These are phyloP conservation scores for Tylopilus sp. DNA, from an alignment of 768 basidiomycete genomes.

Conservation along the genomic window DNA sequence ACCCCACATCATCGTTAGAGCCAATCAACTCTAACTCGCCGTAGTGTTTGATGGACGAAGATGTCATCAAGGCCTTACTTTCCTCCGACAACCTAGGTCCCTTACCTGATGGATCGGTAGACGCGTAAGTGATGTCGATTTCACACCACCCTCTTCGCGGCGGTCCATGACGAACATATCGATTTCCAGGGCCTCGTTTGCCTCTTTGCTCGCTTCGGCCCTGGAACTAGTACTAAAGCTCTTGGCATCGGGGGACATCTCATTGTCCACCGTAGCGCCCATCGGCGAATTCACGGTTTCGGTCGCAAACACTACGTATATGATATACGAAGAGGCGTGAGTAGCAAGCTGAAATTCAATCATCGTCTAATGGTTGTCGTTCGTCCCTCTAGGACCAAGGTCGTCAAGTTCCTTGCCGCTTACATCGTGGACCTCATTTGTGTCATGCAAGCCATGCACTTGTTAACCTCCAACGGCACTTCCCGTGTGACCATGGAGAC, in stretches of 20 bases:
- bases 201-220: neutral
- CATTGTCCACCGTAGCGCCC: neutral
- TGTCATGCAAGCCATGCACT: no score
- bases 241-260: neutral
- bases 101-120: neutral
- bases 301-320: neutral
- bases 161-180: no score
- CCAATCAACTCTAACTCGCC: neutral
- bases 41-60: constrained; percentile 11
- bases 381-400: no score
- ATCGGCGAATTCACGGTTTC: neutral
- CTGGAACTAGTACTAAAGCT: neutral
- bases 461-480: no score
- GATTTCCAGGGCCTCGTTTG: neutral
- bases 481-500: no score
- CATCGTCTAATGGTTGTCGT: no score
- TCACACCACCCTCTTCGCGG: no score
- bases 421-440: no score
- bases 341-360: no score
- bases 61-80: neutral
- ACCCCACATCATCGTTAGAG: neutral
- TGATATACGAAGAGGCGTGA: constrained; percentile 6
- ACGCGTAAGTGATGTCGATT: constrained; percentile 2
- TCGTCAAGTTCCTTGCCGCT: no score
- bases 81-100: neutral